Base-by-base conservation (phyloP, 2,329 filamentous ascomycete genomes). In the Aspergillus pseudonomiae region DNA sequence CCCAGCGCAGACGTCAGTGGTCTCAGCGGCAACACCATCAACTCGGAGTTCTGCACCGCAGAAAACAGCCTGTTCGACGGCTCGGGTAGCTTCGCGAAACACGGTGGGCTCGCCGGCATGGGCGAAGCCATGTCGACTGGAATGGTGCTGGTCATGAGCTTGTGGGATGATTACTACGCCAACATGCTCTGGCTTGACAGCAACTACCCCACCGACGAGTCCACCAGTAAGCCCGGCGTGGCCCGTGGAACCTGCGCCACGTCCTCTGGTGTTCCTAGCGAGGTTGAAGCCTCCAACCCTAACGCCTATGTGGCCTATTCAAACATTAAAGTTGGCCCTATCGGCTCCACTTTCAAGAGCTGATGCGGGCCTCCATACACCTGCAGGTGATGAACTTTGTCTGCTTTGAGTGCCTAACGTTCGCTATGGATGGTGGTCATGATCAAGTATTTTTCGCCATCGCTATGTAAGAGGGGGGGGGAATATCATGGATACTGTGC, bases 151-250 rank as follows among this genome's bases (percentile, higher is more conserved):
- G 87, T 89, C 68, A 83, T 91, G 81, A 76, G 72, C 60, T 65
- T 79, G 62, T 89, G 87, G 87, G 86, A 90, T 73, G 89, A 91
- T 79, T 85, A 91, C 78, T 77, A 85, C 64, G 79, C 85, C 72
- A 84, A 89, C 79, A 92, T 92, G 89, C 84, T 90, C 71, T 92
- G 90, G 90, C 85, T 93, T 70, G 90, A 92, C 81, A 86, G 85
- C 65, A 85, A 80, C 74, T 90, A 85, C 81, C 89, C 89, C 56
- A 80, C 81, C 64, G 71, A 74, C 62, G 76, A 70, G 41, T 73
- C 78, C 65, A 70, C 79, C 34, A 81, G 79, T 59, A 67, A 64
- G 2, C 80, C 80, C 34, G 87, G 87, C 68, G 76, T 80, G 62
- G 78, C 78, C 48, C 85, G 87, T 71, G 88, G 88, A 60, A 78